These are phyloP conservation scores for Neltuma alba DNA, from an alignment of 306 rosid genomes.

Conservation along the genomic window DNA sequence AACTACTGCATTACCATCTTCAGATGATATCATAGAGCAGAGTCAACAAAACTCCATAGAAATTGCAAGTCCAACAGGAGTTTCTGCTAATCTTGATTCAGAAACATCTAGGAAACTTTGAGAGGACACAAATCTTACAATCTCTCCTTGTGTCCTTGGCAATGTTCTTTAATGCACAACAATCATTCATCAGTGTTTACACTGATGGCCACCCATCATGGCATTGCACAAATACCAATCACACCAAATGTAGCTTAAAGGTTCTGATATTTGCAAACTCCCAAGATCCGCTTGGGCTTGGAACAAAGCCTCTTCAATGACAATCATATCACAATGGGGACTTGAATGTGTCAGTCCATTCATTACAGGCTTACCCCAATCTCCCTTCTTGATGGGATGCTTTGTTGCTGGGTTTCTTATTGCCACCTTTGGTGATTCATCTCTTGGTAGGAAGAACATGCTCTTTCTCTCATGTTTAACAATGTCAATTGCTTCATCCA, in stretches of 20 bases:
- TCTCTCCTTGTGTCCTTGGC: constrained; percentile 31
- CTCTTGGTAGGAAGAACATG: background rate
- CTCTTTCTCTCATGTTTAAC: background rate
- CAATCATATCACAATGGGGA: no score
- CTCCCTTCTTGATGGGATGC: no score
- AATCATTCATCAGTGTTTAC: constrained; percentile 31
- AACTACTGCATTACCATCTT: background rate
- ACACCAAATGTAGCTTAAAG: constrained; percentile 6
- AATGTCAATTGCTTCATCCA: background rate
- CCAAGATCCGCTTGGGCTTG: background rate
- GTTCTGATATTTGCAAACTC: constrained; percentile 32
- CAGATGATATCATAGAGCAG: background rate
- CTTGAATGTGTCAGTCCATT: background rate
- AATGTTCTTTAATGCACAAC: constrained; percentile 37
- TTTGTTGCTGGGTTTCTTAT: no score
- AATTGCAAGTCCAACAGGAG: background rate
- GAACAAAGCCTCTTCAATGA: no score
- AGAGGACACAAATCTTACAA: constrained; percentile 12
- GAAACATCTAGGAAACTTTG: background rate
- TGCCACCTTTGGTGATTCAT: no score
- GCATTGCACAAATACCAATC: constrained; percentile 29
- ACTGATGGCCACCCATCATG: constrained; percentile 35
- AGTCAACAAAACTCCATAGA: background rate
- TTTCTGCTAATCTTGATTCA: no score
- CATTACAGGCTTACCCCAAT: no score